Base-by-base conservation (phyloP, 768 basidiomycete genomes). In the Psilocybe cubensis region DNA sequence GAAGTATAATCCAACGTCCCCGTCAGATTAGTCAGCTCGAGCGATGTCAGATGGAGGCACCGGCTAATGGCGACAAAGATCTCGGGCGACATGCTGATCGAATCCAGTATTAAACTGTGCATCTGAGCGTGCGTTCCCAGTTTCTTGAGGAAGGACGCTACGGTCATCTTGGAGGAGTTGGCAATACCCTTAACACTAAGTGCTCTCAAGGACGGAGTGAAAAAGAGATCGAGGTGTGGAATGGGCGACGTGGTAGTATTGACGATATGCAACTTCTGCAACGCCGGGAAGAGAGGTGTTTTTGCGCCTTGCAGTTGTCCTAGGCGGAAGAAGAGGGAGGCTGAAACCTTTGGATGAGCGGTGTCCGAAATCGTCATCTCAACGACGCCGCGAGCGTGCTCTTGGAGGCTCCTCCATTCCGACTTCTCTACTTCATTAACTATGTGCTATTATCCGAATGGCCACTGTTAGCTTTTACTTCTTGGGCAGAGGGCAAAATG, bases 241-340 rank as follows among this genome's bases (percentile, higher is more conserved):
- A 55, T 31, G 3, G 44, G 38, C 3, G 23, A 12, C 3, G 28
- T 4, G 12, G 45, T 27, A 21, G 18, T 40, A 6, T 46, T 33
- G 3, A 33, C 20, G 21, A 55, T 33, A 31, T 35, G 33, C 24
- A 55, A 35, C 40, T 11, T 29, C 3, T 11, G n/a, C 17, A 55
- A 24, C 2, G 11, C 1, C 9, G 54, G 54, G 29, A 55, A 47
- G 11, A 55, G 31, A 23, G 44, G 45, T 2, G 12, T 40, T 3
- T 23, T 24, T 3, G 17, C 46, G 8, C 54, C 54, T 38, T 55
- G 54, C 23, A 55, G 29, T 38, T 55, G 54, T 10, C 43, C 54
- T 0, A 55, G 28, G 21, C 31, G 31, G 31, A 47, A 55, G 21
- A 45, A 47, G 1, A 38, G 6, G 9, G 23, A 29, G n/a, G 35